Evolutionary conservation across 2,329 filamentous ascomycete genomes (phyloP), one percentile per base, ranked within the genome.

Genomic region (Truncatella angustata): DNA sequence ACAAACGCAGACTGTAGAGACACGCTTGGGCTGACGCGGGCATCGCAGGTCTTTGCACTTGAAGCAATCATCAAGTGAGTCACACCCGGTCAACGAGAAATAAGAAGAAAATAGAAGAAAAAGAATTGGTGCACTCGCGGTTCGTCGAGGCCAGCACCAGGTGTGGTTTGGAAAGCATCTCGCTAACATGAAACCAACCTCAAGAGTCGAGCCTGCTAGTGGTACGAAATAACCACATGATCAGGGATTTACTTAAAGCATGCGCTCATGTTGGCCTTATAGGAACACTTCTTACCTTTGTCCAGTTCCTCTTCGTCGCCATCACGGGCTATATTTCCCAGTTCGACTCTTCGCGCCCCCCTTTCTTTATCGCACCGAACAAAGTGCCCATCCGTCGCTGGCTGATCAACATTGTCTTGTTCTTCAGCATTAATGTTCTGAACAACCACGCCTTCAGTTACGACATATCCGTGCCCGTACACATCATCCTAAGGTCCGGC

Each of bases 381-480:
- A 85, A 84, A 48, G 90, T 97, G 4, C 94, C 94, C 0, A 76
- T 97, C 50, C 79, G 80, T 44, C 88, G 90, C 66, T 97, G 94
- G 92, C 66, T 90, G 46, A 77, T 93, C 63, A 97, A 96, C 66
- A 96, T 96, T 37, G 75, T 88, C 4, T 82, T 97, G 60, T 97
- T 97, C 72, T 94, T 96, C 68, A 82, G 82, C 56, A 94, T 99
- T 72, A 99, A 97, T 63, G 84, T 97, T 53, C 74, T 99, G 65
- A 99, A 99, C 73, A 99, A 99, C 64, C 93, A 93, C 77, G 94
- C 93, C 5, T 99, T 99, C 70, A 92, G 91, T 56, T 99, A 97
- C 73, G 86, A 91, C 61, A 97, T 99, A 52, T 96, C 91, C 5
- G 91, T 99, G 0, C 94, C 94, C 1, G 85, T 99, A 45, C 94